Conservation (phyloP, 352 stramenopile genomes). For the Blastocystis sp. region DNA sequence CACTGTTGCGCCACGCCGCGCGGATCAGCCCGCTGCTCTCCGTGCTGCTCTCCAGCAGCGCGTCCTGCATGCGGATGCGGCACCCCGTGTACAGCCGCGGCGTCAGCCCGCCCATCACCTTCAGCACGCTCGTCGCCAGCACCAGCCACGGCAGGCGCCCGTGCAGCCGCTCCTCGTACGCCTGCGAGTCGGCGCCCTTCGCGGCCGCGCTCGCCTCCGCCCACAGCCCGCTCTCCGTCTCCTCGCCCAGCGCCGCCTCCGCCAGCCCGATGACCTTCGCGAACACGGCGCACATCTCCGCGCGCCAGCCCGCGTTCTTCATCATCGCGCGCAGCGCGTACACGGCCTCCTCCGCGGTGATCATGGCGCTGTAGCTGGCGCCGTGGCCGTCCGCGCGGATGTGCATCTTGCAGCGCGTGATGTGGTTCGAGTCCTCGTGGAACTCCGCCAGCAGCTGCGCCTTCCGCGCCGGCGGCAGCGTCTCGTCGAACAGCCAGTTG, state of each 20-base stretch:
- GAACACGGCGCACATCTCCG: slow-evolving; percentile 1
- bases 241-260: background rate
- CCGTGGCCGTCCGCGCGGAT: slow-evolving; percentile 54
- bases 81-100: slow-evolving; percentile 57
- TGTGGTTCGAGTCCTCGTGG: background rate
- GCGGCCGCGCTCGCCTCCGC: background rate
- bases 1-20: background rate
- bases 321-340: slow-evolving; percentile 39
- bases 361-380: slow-evolving; percentile 10
- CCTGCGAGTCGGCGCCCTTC: background rate
- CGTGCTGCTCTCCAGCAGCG: background rate
- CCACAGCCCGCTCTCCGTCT: background rate
- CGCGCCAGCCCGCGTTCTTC: slow-evolving; percentile 2
- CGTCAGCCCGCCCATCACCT: slow-evolving; percentile 55
- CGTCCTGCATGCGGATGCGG: slow-evolving; percentile 45
- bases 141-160: background rate
- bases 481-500: background rate
- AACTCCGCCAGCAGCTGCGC: background rate
- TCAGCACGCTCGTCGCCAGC: slow-evolving; percentile 7
- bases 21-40: background rate
- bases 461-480: background rate
- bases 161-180: background rate
- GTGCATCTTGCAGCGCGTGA: slow-evolving; percentile 25
- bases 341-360: slow-evolving; percentile 47
- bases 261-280: background rate